Evolutionary conservation across 2,329 filamentous ascomycete species (phyloP).

Genomic region (Lachnellula arida): DNA sequence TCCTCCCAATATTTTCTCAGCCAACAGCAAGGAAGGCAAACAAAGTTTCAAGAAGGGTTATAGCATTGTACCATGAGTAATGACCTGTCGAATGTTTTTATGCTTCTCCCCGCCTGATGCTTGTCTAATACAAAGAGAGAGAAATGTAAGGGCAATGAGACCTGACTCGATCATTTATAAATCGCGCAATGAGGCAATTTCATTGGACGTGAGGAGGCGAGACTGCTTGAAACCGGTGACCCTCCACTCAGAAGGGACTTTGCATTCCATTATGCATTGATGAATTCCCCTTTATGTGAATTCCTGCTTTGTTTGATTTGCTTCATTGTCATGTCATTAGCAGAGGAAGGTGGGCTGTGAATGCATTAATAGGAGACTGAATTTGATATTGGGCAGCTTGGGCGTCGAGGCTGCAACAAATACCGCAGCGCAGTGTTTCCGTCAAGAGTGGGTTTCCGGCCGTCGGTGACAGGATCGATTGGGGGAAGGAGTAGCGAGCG

Average conservation of each 20-base stretch:
- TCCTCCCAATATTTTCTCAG: background rate
- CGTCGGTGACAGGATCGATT: background rate
- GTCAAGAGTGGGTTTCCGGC: background rate
- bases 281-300: background rate
- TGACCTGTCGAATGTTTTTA: background rate
- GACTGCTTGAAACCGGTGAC: slow-evolving; percentile 3
- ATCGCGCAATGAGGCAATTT: slow-evolving; percentile 8
- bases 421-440: background rate
- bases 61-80: background rate
- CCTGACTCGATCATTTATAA: slow-evolving; percentile 1
- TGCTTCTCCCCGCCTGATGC: background rate
- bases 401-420: background rate
- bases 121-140: background rate
- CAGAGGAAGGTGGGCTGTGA: background rate
- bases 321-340: background rate
- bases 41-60: background rate
- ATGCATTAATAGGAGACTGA: background rate
- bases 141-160: background rate
- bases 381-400: slow-evolving; percentile 1
- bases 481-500: background rate
- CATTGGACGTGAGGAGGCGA: background rate
- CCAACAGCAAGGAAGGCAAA: background rate
- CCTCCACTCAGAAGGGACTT: background rate
- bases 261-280: background rate
- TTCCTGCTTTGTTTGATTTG: background rate